Evolutionary conservation across 139 green algal genomes (phyloP), one percentile per base, ranked within the genome.

Genomic region (Diplosphaera chodatii): DNA sequence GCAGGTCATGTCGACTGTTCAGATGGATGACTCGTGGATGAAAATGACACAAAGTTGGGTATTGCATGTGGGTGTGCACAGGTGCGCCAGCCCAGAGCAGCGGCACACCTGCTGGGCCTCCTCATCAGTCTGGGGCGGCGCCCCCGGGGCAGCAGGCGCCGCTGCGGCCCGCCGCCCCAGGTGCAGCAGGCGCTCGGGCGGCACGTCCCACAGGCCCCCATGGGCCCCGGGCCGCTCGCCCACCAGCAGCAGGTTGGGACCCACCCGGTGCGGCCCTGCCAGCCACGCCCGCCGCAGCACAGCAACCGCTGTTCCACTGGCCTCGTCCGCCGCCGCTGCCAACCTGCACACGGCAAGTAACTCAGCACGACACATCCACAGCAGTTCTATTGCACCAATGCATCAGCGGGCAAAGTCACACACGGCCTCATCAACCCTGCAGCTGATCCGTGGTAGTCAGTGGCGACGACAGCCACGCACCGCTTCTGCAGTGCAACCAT

Each of bases 191-290:
- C 63, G 21, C 20, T 64, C 56, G 1, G 70, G 22, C 0, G 82
- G 70, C 56, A 81, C 64, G 32, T 83, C 77, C 69, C 88, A 92
- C 18, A 91, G 78, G 56, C 64, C 22, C 62, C 59, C 59, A n/a
- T n/a, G n/a, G n/a, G n/a, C n/a, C n/a, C n/a, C n/a, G n/a, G n/a
- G n/a, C n/a, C n/a, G n/a, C n/a, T n/a, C n/a, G n/a, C n/a, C n/a
- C n/a, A 74, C 63, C 18, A 97, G 80, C 25, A 97, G 85, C 32
- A 97, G 4, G 81, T 96, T 96, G 27, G 94, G 88, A 0, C 94
- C 94, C 0, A 78, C 74, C 16, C 81, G 78, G 27, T 85, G 81
- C 3, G 94, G 93, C 2, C 94, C 94, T 72, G 97, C 74, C 41
- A 87, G 63, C 94, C 94, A 98, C 0, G 86, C 82, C 0, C 83